These are phyloP conservation scores for Kappamyces sp. DNA, from an alignment of 192 early-diverging fungal species.

Conservation along the genomic window DNA sequence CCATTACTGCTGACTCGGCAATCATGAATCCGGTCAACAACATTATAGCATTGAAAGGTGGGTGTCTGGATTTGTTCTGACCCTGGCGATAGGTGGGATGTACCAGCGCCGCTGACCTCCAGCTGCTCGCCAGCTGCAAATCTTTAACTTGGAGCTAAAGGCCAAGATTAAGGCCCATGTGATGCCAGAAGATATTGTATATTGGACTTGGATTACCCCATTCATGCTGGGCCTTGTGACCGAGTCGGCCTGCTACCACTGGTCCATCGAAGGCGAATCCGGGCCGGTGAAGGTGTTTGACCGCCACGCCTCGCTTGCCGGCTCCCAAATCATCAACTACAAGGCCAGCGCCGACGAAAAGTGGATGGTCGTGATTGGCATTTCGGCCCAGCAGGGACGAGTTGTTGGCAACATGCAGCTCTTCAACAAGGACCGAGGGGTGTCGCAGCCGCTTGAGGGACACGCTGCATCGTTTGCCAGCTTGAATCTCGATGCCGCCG, in stretches of 20 bases:
- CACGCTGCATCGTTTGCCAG: slow-evolving; percentile 95
- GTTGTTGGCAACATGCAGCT: slow-evolving; percentile 96
- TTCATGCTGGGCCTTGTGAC: slow-evolving; percentile 87
- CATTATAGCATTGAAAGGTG: slow-evolving; percentile 94
- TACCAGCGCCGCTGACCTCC: background rate
- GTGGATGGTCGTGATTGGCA: slow-evolving; percentile 93
- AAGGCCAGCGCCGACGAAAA: slow-evolving; percentile 82
- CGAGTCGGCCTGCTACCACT: slow-evolving; percentile 85
- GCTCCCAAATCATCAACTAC: slow-evolving; percentile 96
- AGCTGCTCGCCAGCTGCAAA: slow-evolving; percentile 87
- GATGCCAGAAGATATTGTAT: slow-evolving; percentile 89
- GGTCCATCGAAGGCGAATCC: slow-evolving; percentile 90
- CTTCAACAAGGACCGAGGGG: slow-evolving; percentile 84
- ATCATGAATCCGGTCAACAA: slow-evolving; percentile 95
- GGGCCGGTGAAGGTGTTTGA: slow-evolving; percentile 89
- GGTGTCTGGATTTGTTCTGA: slow-evolving; percentile 2
- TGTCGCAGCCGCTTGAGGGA: slow-evolving; percentile 92
- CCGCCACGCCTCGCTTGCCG: slow-evolving; percentile 71
- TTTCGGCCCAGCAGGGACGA: slow-evolving; percentile 81
- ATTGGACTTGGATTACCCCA: slow-evolving; percentile 92
- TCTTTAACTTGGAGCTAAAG: slow-evolving; percentile 96
- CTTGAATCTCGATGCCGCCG: slow-evolving; percentile 67
- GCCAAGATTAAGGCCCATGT: slow-evolving; percentile 88
- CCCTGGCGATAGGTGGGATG: background rate
- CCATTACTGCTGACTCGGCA: slow-evolving; percentile 95